A percentile compares a stretch with the other conserved stretches of the same genome.
Evolutionary conservation across 1,139 yeast genomes (phyloP).

Genomic region (Geotrichum aggregatum): DNA sequence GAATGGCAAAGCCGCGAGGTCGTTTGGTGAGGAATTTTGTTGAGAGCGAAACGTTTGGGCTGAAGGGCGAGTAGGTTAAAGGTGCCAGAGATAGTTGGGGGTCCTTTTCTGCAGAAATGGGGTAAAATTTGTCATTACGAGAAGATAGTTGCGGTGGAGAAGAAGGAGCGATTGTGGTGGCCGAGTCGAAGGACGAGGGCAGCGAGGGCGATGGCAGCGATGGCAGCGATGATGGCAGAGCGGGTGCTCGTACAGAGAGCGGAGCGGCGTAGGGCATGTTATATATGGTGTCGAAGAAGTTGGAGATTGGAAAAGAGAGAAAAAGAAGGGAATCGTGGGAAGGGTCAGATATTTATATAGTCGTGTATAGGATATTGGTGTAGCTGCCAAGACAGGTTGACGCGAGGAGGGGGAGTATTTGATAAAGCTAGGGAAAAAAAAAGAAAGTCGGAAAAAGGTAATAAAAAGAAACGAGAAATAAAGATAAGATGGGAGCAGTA

Average conservation of each 20-base stretch:
- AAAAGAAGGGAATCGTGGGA: neutral
- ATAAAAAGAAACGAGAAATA: neutral
- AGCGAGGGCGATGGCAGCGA: conserved; percentile 34
- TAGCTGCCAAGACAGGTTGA: too few relatives aligned
- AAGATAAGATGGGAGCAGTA: too few relatives aligned
- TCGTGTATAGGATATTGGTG: neutral
- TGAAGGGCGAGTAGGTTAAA: neutral
- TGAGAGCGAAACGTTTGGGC: conserved; percentile 9
- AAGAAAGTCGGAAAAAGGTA: neutral
- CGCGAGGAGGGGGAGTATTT: neutral
- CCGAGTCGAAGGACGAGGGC: neutral
- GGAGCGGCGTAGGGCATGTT: conserved; percentile 21
- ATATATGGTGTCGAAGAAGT: neutral
- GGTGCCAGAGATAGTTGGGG: conserved; percentile 12
- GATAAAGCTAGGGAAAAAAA: too few relatives aligned
- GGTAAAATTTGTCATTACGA: conserved; percentile 3
- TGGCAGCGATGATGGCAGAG: conserved; percentile 36
- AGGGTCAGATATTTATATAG: neutral
- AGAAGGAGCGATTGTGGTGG: neutral
- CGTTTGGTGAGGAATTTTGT: conserved; percentile 11
- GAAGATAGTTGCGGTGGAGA: conserved; percentile 41
- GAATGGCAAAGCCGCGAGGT: conserved; percentile 8
- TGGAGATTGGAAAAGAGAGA: neutral
- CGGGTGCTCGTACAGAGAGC: conserved; percentile 1
- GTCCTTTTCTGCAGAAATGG: neutral